Evolutionary conservation across 1,284 basidiomycete species (phyloP).

Genomic region (Sporisorium reilianum): DNA sequence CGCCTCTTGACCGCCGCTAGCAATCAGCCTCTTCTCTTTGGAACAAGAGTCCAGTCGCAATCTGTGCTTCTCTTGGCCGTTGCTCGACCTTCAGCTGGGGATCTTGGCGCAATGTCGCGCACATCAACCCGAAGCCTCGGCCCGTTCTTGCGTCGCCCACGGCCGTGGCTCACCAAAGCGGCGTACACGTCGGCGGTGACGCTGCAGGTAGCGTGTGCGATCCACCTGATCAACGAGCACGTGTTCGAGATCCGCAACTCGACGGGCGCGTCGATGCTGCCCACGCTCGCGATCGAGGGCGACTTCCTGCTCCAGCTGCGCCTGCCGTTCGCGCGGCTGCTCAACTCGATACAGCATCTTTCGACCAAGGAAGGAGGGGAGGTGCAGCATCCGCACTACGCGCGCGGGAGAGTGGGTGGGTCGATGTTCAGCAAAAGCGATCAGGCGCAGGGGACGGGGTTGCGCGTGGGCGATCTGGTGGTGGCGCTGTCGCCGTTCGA

Average conservation of each 20-base stretch:
- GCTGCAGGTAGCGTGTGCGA: constrained; percentile 48
- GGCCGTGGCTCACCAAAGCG: constrained; percentile 19
- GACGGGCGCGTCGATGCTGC: constrained; percentile 65
- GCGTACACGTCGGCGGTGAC: constrained; percentile 25
- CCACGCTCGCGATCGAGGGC: constrained; percentile 58
- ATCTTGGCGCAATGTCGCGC: no score
- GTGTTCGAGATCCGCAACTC: constrained; percentile 56
- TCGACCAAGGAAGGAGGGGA: neutral
- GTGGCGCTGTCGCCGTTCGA: constrained; percentile 81
- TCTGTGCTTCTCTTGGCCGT: no score
- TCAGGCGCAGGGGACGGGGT: constrained; percentile 53
- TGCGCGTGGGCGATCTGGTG: constrained; percentile 79
- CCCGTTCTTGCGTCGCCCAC: constrained; percentile 3
- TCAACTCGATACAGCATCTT: neutral
- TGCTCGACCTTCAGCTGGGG: no score
- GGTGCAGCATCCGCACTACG: constrained; percentile 10
- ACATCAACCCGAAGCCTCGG: no score
- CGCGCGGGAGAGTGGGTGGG: constrained; percentile 15
- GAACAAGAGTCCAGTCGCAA: no score
- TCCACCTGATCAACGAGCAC: constrained; percentile 55
- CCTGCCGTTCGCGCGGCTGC: constrained; percentile 40
- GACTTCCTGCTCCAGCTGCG: constrained; percentile 59
- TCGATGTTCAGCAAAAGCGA: constrained; percentile 39
- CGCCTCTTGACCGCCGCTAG: no score
- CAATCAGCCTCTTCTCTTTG: no score